phyloP scores from a whole-genome alignment of 768 basidiomycete species.

The Russula sp. region DNA sequence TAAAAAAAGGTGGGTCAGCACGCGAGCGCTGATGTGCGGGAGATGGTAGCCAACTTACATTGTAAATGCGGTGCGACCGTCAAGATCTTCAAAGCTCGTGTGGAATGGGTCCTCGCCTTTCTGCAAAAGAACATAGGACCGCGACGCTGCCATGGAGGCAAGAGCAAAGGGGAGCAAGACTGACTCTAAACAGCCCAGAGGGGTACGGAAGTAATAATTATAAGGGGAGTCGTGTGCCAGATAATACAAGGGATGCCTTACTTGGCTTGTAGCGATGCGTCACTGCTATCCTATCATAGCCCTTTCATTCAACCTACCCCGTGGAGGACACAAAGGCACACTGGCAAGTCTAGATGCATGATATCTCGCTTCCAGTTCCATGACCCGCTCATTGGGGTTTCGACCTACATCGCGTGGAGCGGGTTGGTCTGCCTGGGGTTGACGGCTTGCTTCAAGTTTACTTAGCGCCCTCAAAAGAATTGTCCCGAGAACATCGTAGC shows the following conservation, averaged over 20 bases:
- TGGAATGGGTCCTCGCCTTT: constrained; percentile 59
- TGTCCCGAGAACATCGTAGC: no score
- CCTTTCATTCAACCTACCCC: constrained; percentile 3
- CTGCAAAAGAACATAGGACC: constrained; percentile 50
- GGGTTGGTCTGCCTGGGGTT: no score
- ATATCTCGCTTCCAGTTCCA: no score
- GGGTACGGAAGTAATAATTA: constrained; percentile 1
- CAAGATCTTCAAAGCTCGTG: constrained; percentile 56
- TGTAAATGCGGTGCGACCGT: constrained; percentile 59
- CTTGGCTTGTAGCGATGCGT: constrained; percentile 8
- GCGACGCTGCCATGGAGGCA: constrained; percentile 30
- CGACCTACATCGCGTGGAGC: no score
- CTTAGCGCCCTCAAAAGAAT: no score
- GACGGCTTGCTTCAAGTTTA: no score
- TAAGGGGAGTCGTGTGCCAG: background rate
- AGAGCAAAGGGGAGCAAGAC: constrained; percentile 10
- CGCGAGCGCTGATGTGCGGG: background rate
- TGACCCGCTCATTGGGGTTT: no score
- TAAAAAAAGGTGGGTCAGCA: constrained; percentile 8
- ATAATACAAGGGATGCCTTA: constrained; percentile 25
- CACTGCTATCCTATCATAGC: background rate
- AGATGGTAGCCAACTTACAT: constrained; percentile 41
- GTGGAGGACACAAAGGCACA: background rate
- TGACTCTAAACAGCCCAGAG: background rate
- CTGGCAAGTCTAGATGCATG: background rate